A percentile compares a stretch with the other conserved stretches of the same genome.
Evolutionary conservation across 306 rosid genomes (phyloP).

Genomic region (Vicia villosa): DNA sequence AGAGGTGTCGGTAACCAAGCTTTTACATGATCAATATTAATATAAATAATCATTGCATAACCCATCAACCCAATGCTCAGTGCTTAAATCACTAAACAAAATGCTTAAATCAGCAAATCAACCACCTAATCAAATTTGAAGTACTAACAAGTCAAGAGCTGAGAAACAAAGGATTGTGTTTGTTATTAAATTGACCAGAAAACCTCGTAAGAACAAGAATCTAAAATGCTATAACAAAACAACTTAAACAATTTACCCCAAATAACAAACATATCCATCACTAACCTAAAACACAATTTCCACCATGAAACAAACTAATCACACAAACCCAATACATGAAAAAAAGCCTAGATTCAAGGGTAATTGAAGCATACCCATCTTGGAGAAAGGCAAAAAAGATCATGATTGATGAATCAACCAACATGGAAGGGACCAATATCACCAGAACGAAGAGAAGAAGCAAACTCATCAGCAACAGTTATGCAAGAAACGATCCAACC

Average conservation of each 20-base stretch:
- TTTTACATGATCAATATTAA: too few relatives aligned
- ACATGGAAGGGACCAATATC: constrained; percentile 87
- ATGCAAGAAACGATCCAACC: constrained; percentile 88
- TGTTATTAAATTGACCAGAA: neutral
- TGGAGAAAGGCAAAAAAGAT: neutral
- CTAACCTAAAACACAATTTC: neutral
- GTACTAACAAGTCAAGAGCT: neutral
- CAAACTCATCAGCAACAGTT: constrained; percentile 83
- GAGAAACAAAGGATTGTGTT: neutral
- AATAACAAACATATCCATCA: neutral
- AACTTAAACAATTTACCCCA: constrained; percentile 2
- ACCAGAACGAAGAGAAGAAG: constrained; percentile 78
- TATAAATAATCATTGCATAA: too few relatives aligned
- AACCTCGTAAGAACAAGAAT: constrained; percentile 4
- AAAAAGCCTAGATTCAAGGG: neutral
- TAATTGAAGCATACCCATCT: neutral
- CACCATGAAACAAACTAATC: neutral
- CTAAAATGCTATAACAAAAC: constrained; percentile 10
- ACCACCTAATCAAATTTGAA: neutral
- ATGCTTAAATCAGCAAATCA: too few relatives aligned
- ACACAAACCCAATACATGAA: constrained; percentile 1
- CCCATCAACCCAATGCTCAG: too few relatives aligned
- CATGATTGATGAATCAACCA: constrained; percentile 63
- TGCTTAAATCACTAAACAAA: too few relatives aligned
- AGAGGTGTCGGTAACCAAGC: too few relatives aligned